Evolutionary conservation across 2,329 filamentous ascomycete species (phyloP).

Genomic region (Parafenestella ontariensis): DNA sequence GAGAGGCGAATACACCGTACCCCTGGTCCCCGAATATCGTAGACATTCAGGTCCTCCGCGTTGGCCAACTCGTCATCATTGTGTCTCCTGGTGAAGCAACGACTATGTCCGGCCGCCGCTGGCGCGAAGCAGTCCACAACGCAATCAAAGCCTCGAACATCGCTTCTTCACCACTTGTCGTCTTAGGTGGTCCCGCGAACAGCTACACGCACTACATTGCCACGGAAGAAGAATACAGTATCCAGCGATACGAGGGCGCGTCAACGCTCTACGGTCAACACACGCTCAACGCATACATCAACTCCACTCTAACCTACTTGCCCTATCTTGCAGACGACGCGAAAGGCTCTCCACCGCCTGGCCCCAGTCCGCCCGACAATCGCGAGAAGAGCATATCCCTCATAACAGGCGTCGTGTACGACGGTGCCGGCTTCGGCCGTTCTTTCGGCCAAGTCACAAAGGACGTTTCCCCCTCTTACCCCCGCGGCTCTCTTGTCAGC

Average conservation of each 20-base stretch:
- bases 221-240: slow-evolving; percentile 78
- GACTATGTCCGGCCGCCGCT: slow-evolving; percentile 89
- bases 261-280: slow-evolving; percentile 87
- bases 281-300: slow-evolving; percentile 86
- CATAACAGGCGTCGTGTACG: slow-evolving; percentile 79
- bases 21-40: slow-evolving; percentile 91
- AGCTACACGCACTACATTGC: slow-evolving; percentile 85
- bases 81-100: slow-evolving; percentile 87
- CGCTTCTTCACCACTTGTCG: slow-evolving; percentile 63
- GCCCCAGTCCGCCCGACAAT: slow-evolving; percentile 78
- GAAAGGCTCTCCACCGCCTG: slow-evolving; percentile 52
- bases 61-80: slow-evolving; percentile 84
- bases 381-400: slow-evolving; percentile 77
- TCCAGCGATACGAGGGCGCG: slow-evolving; percentile 95
- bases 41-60: slow-evolving; percentile 83
- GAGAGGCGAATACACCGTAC: slow-evolving; percentile 79
- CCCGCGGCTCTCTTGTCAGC: slow-evolving; percentile 66
- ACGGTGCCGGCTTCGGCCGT: slow-evolving; percentile 70
- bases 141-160: slow-evolving; percentile 28
- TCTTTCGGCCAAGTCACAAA: slow-evolving; percentile 72
- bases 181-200: slow-evolving; percentile 88
- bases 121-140: slow-evolving; percentile 64
- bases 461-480: slow-evolving; percentile 63
- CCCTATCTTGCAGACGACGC: slow-evolving; percentile 64
- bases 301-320: slow-evolving; percentile 77